Conservation (phyloP, 768 basidiomycete species). For the Nevesoporus exiguus region DNA sequence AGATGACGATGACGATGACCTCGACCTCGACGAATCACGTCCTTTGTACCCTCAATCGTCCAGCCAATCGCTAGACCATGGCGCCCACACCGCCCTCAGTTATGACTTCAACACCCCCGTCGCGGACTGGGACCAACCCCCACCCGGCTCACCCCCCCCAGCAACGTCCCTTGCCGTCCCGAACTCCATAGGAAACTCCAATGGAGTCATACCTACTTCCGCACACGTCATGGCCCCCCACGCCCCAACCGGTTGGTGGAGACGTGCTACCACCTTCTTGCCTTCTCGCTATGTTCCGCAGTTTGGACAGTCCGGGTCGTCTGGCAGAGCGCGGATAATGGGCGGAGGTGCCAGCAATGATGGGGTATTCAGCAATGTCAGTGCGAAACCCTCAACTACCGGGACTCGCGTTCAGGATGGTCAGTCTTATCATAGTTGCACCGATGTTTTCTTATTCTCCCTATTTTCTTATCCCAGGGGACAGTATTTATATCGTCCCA, state of each 20-base stretch:
- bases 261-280: conserved; percentile 51
- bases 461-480: conserved; percentile 43
- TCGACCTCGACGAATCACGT: conserved; percentile 39
- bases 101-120: conserved; percentile 77
- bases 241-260: conserved; percentile 46
- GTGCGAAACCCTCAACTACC: conserved; percentile 67
- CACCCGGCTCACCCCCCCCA: conserved; percentile 77
- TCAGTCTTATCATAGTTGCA: conserved; percentile 1
- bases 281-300: conserved; percentile 49
- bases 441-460: not conserved
- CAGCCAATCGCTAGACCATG: conserved; percentile 12
- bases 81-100: conserved; percentile 32
- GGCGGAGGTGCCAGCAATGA: conserved; percentile 76
- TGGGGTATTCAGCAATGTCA: conserved; percentile 95
- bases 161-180: conserved; percentile 63
- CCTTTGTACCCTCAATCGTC: conserved; percentile 47
- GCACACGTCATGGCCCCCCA: conserved; percentile 27
- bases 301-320: conserved; percentile 40
- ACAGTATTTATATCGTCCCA: conserved; percentile 71
- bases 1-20: conserved; percentile 53
- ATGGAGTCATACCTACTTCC: conserved; percentile 60
- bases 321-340: conserved; percentile 33
- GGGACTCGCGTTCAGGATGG: conserved; percentile 62
- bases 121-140: conserved; percentile 71
- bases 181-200: conserved; percentile 71